A percentile compares a stretch with the other conserved stretches of the same genome.
Evolutionary conservation across 2,329 filamentous ascomycete species (phyloP).

Genomic region (Diaporthe batatas): DNA sequence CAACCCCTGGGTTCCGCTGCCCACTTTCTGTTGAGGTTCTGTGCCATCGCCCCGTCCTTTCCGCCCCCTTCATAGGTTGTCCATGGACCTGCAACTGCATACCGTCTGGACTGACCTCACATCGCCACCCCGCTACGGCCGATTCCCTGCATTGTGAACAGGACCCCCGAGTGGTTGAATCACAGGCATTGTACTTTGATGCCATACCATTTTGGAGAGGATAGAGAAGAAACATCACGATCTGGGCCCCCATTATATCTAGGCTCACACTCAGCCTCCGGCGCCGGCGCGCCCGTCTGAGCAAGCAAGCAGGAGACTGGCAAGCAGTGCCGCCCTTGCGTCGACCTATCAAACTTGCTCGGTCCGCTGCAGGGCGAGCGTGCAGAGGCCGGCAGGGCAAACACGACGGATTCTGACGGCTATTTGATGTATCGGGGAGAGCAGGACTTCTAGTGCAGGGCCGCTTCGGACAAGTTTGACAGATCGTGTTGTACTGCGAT

Average conservation of each 20-base stretch:
- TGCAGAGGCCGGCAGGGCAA: slow-evolving; percentile 36
- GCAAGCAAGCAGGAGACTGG: slow-evolving; percentile 20
- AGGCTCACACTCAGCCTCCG: slow-evolving; percentile 6
- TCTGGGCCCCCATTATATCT: neutral
- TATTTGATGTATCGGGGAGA: slow-evolving; percentile 1
- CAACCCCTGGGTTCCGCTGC: slow-evolving; percentile 18
- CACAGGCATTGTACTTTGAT: slow-evolving; percentile 2
- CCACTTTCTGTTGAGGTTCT: slow-evolving; percentile 16
- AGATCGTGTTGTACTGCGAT: slow-evolving; percentile 14
- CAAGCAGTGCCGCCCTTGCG: slow-evolving; percentile 27
- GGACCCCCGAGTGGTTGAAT: neutral
- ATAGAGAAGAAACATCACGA: slow-evolving; percentile 9
- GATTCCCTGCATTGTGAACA: slow-evolving; percentile 31
- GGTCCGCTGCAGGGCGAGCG: slow-evolving; percentile 39
- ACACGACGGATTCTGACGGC: slow-evolving; percentile 4
- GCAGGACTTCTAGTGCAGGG: neutral
- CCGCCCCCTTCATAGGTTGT: slow-evolving; percentile 20
- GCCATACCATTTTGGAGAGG: slow-evolving; percentile 9
- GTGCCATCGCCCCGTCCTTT: slow-evolving; percentile 18
- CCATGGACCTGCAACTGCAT: slow-evolving; percentile 27
- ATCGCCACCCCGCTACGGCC: slow-evolving; percentile 31
- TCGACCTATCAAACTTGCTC: slow-evolving; percentile 23
- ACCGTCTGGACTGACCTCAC: slow-evolving; percentile 31
- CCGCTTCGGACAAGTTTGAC: neutral
- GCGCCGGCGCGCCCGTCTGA: slow-evolving; percentile 6